Evolutionary conservation across 169 alveolate species (phyloP).

Genomic region (Plasmodium malariae): DNA sequence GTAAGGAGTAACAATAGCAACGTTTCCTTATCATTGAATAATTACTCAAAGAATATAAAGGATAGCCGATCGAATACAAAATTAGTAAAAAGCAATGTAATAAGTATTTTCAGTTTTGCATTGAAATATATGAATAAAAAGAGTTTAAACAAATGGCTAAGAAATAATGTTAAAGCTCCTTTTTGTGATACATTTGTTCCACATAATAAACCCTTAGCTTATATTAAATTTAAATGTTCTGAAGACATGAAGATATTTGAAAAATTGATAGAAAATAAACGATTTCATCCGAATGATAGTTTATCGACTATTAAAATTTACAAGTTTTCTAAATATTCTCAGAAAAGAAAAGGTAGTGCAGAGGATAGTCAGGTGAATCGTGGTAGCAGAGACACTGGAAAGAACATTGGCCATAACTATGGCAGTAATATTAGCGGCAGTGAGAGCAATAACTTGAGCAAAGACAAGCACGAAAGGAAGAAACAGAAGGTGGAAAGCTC

Average conservation of each 20-base stretch:
- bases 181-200: constrained; percentile 68
- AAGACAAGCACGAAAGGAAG: not conserved
- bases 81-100: constrained; percentile 34
- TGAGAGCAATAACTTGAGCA: not conserved
- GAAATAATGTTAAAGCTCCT: constrained; percentile 58
- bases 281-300: constrained; percentile 49
- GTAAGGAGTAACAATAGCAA: constrained; percentile 19
- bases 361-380: not conserved
- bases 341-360: constrained; percentile 37
- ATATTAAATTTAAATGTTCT: constrained; percentile 40
- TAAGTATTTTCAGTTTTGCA: constrained; percentile 76
- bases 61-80: constrained; percentile 13
- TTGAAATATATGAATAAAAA: constrained; percentile 72
- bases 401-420: not conserved
- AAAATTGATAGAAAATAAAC: constrained; percentile 73
- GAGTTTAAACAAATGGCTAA: constrained; percentile 70
- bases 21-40: constrained; percentile 46
- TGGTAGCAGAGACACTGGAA: not conserved
- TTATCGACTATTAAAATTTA: constrained; percentile 66
- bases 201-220: constrained; percentile 55
- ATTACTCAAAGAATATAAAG: constrained; percentile 15
- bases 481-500: not conserved
- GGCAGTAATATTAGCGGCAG: not conserved
- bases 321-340: constrained; percentile 7
- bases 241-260: constrained; percentile 60